Conservation (phyloP, 2,329 filamentous ascomycete species). For the Gnomoniopsis sp. region DNA sequence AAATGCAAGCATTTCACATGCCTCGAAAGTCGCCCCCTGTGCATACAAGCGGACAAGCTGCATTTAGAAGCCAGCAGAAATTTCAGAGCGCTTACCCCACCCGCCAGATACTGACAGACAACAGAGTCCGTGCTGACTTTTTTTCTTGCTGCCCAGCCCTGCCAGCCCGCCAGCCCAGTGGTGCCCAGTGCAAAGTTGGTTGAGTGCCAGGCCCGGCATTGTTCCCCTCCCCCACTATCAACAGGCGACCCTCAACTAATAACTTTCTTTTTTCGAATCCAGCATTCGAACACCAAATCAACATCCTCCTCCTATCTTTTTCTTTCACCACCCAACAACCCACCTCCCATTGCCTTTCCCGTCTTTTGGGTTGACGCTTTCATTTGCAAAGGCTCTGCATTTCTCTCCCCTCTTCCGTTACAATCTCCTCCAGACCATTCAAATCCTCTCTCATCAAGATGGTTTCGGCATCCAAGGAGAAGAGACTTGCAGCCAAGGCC, state of each 20-base stretch:
- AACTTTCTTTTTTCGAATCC: neutral
- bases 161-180: too few species aligned
- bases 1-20: too few species aligned
- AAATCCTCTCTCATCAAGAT: constrained; percentile 39
- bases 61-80: too few species aligned
- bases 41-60: too few species aligned
- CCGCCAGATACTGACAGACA: too few species aligned
- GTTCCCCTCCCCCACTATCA: neutral
- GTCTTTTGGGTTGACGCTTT: neutral
- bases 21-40: too few species aligned
- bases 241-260: neutral
- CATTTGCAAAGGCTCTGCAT: neutral
- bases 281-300: neutral
- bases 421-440: neutral
- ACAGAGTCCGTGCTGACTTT: too few species aligned
- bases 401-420: neutral
- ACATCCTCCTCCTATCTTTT: neutral
- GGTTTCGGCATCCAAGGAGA: constrained; percentile 69
- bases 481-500: constrained; percentile 68
- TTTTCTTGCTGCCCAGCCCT: too few species aligned
- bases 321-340: neutral
- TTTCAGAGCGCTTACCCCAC: too few species aligned
- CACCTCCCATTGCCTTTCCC: neutral
- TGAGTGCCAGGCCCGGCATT: neutral
- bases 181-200: too few species aligned